phyloP scores from a whole-genome alignment of 2,329 filamentous ascomycete species.

The Macrophomina tecta region DNA sequence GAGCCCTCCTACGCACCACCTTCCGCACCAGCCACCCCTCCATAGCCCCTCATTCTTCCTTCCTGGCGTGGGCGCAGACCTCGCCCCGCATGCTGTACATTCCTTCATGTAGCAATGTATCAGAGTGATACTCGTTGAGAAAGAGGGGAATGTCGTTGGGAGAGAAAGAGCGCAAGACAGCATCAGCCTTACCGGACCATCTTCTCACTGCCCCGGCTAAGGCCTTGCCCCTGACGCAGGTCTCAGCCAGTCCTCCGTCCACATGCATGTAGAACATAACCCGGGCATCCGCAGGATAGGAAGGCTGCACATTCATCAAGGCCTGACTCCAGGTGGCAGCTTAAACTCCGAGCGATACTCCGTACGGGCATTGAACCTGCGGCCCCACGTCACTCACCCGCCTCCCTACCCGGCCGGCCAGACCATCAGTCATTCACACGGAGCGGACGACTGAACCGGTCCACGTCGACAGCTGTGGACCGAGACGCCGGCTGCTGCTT shows the following conservation, averaged over 20 bases:
- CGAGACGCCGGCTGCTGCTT: conserved; percentile 6
- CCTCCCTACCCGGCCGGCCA: background rate
- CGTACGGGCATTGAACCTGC: background rate
- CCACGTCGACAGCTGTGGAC: background rate
- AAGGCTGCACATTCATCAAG: background rate
- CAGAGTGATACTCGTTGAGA: background rate
- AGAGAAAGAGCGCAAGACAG: background rate
- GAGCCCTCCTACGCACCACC: background rate
- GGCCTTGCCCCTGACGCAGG: background rate
- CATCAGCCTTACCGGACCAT: background rate
- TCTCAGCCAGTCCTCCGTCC: background rate
- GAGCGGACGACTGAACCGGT: background rate
- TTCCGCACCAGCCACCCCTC: conserved; percentile 1
- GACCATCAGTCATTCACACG: conserved; percentile 1
- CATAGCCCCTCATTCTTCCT: background rate
- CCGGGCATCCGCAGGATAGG: background rate
- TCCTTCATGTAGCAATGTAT: background rate
- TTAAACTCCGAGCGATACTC: background rate
- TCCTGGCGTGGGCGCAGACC: background rate
- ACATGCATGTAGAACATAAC: background rate
- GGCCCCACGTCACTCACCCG: background rate
- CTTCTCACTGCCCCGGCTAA: background rate
- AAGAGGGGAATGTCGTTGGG: background rate
- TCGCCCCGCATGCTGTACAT: background rate
- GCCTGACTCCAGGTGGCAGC: background rate